Percentiles rank a stretch among this genome's conserved stretches.
Conservation (phyloP, 331 rosid species). For the Malus hybrid region DNA sequence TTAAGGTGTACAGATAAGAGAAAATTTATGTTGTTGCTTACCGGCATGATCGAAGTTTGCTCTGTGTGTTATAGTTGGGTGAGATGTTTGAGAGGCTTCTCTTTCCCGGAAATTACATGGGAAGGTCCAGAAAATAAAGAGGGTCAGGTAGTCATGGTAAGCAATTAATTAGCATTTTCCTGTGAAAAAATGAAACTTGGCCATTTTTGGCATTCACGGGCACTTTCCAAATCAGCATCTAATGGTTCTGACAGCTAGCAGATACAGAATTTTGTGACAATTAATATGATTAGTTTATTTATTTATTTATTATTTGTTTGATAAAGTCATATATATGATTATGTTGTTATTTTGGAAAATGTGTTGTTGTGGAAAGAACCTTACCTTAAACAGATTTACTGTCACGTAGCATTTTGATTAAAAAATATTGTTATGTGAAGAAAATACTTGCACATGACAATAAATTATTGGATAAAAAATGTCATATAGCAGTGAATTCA, state of each 20-base stretch:
- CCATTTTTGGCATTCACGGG: neutral
- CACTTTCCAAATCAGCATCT: neutral
- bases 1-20: slow-evolving; percentile 12
- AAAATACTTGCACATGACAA: too few relatives aligned
- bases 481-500: too few relatives aligned
- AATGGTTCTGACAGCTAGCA: neutral
- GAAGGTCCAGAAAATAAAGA: slow-evolving; percentile 20
- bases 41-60: slow-evolving; percentile 1
- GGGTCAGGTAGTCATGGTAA: neutral
- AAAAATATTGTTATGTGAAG: too few relatives aligned
- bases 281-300: neutral
- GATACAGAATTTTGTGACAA: neutral
- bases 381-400: too few relatives aligned
- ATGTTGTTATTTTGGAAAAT: too few relatives aligned
- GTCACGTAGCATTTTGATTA: too few relatives aligned
- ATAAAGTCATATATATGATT: too few relatives aligned
- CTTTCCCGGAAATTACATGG: slow-evolving; percentile 70
- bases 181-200: neutral
- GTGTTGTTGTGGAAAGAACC: too few relatives aligned
- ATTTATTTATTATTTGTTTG: too few relatives aligned
- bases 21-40: neutral
- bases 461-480: too few relatives aligned
- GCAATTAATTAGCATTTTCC: slow-evolving; percentile 13
- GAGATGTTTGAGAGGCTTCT: slow-evolving; percentile 12
- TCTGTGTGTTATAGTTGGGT: neutral